Conservation (phyloP, 129 eudicot species). For the Chrysanthemum makinoi region DNA sequence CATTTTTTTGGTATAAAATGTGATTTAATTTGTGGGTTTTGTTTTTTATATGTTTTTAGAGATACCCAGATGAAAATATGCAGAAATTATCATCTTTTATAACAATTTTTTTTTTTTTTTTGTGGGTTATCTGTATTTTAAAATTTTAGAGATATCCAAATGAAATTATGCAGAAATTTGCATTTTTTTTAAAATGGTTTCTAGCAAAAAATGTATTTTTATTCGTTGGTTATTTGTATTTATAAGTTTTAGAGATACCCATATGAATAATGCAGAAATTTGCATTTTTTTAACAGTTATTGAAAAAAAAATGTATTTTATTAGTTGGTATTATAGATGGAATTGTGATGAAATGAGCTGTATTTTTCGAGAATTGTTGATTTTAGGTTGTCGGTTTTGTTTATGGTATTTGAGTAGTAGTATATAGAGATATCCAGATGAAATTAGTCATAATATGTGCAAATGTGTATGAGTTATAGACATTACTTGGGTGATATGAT, state of each 20-base stretch:
- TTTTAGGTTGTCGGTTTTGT: conserved; percentile 12
- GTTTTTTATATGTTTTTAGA: neutral
- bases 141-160: conserved; percentile 14
- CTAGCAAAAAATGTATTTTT: neutral
- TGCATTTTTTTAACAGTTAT: neutral
- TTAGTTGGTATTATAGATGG: too few relatives aligned
- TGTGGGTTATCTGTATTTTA: conserved; percentile 19
- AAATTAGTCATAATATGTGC: conserved; percentile 7
- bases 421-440: conserved; percentile 10
- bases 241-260: conserved; percentile 22
- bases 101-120: neutral
- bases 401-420: neutral
- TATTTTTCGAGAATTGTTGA: conserved; percentile 7
- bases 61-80: conserved; percentile 24
- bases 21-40: conserved; percentile 26
- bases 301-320: neutral
- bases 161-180: conserved; percentile 4
- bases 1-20: neutral
- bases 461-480: neutral
- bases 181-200: neutral
- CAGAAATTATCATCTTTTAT: neutral
- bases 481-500: neutral
- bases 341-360: conserved; percentile 2
- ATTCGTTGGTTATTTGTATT: conserved; percentile 9
- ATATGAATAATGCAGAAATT: conserved; percentile 12